Base-by-base conservation (phyloP, 2,329 filamentous ascomycete genomes). In the Alternaria sp. region DNA sequence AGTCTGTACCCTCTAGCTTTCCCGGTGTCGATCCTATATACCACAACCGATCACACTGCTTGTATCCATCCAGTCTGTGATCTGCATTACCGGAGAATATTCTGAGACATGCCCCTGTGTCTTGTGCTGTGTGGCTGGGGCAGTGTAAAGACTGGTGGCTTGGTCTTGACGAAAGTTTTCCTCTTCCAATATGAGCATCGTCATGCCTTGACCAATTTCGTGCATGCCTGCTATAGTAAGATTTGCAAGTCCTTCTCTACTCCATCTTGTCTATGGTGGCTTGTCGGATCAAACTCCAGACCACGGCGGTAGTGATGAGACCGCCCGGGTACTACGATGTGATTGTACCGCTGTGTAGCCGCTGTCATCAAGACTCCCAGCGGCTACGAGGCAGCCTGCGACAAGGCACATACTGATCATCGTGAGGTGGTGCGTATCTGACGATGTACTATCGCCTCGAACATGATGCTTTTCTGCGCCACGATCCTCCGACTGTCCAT, bases 141-240 rank as follows among this genome's bases (percentile, higher is more conserved):
- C 42, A n/a, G 53, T 8, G 44, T 42, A 40, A 34, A 36, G 36
- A 50, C 40, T 33, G 14, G 55, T 42, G 26, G 14, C 29, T 29
- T 39, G 29, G 45, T 59, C 36, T 67, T 71, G 63, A 69, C 40
- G 68, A 70, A 69, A 61, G 61, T 50, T 41, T 31, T 54, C 42
- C 50, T 24, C 49, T 50, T 40, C 33, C 24, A 14, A 44, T 50
- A 44, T 26, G 21, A 50, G 8, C 14, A 39, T 39, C 31, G 28
- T n/a, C 5, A 34, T 49, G 44, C 51, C 28, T 55, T 51, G 23
- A 50, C 28, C 26, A 28, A 40, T 11, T 46, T 56, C 42, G 44
- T 54, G 24, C 55, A 36, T 49, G 26, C 44, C 41, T 11, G 31
- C 49, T 58, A 28, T 39, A 33, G 45, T 29, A 31, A 54, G 24